Evolutionary conservation across 495 filamentous ascomycete species (phyloP).

Genomic region (Acidiella bohemica): DNA sequence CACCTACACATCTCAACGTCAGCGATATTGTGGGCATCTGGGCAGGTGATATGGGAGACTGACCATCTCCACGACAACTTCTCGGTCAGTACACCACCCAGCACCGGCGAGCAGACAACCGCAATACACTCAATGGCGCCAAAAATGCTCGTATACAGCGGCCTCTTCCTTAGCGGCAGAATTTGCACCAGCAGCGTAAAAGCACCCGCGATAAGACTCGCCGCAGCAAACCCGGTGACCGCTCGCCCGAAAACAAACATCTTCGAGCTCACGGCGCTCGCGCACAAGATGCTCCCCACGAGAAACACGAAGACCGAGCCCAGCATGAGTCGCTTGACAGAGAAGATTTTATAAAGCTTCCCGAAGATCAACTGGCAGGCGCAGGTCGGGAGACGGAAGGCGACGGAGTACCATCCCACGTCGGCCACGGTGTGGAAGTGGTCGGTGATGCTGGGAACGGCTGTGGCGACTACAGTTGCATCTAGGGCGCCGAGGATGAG

Average conservation of each 20-base stretch:
- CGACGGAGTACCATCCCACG: constrained; percentile 12
- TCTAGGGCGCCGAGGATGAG: constrained; percentile 9
- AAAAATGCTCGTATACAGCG: constrained; percentile 9
- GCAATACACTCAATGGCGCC: constrained; percentile 11
- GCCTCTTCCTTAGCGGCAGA: constrained; percentile 8
- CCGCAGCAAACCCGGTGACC: constrained; percentile 8
- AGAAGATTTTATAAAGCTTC: constrained; percentile 17
- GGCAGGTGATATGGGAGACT: background rate
- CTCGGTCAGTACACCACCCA: constrained; percentile 30
- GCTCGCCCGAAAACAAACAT: constrained; percentile 14
- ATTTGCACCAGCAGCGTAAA: constrained; percentile 17
- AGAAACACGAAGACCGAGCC: constrained; percentile 4
- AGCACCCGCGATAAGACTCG: constrained; percentile 25
- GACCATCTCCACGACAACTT: constrained; percentile 18
- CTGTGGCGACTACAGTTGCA: constrained; percentile 9
- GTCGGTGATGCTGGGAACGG: constrained; percentile 15
- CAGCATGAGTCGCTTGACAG: constrained; percentile 12
- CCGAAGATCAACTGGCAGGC: constrained; percentile 19
- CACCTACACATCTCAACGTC: background rate
- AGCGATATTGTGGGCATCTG: background rate
- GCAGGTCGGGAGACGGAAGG: constrained; percentile 12
- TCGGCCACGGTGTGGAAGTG: constrained; percentile 16
- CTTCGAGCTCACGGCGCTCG: constrained; percentile 1
- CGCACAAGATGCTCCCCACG: constrained; percentile 6
- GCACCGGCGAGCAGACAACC: constrained; percentile 8